These are phyloP conservation scores for Marasmius sp. DNA, from an alignment of 1,284 basidiomycete genomes.

Conservation along the genomic window DNA sequence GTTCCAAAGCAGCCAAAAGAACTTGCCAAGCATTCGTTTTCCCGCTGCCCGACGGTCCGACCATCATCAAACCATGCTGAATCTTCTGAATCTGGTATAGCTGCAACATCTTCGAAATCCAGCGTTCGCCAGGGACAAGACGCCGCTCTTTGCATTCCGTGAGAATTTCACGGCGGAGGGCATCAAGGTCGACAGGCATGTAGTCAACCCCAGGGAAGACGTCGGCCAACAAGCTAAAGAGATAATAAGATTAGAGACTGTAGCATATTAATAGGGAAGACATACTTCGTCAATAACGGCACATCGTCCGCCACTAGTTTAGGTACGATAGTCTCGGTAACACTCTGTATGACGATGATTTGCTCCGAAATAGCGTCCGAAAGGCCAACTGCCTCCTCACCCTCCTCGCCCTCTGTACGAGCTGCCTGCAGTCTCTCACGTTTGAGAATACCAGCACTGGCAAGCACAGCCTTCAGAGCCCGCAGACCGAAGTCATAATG, in stretches of 20 bases:
- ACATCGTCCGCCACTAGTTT: slow-evolving; percentile 98
- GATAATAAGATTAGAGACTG: background rate
- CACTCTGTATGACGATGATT: slow-evolving; percentile 97
- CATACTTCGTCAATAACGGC: slow-evolving; percentile 85
- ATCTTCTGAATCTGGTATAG: slow-evolving; percentile 99
- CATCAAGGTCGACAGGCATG: slow-evolving; percentile 84
- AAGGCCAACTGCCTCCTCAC: slow-evolving; percentile 50
- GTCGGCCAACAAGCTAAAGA: slow-evolving; percentile 82
- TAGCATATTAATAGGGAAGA: slow-evolving; percentile 4
- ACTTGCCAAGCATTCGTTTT: slow-evolving; percentile 99
- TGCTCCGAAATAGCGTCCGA: slow-evolving; percentile 84
- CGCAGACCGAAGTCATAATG: slow-evolving; percentile 99
- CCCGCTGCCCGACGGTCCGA: slow-evolving; percentile 95
- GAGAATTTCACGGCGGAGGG: slow-evolving; percentile 81
- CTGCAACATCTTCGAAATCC: slow-evolving; percentile 96
- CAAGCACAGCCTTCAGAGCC: slow-evolving; percentile 94
- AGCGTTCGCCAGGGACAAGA: slow-evolving; percentile 83
- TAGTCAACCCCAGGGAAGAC: slow-evolving; percentile 98
- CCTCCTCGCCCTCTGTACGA: slow-evolving; percentile 46
- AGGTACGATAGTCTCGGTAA: slow-evolving; percentile 98
- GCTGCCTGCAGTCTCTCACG: slow-evolving; percentile 76
- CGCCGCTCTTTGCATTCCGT: slow-evolving; percentile 88
- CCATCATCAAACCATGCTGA: slow-evolving; percentile 99
- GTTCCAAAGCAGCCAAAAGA: slow-evolving; percentile 86
- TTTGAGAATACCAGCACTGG: slow-evolving; percentile 97